phyloP scores from a whole-genome alignment of 2,329 filamentous ascomycete genomes.

The Cyanodermella asteris region DNA sequence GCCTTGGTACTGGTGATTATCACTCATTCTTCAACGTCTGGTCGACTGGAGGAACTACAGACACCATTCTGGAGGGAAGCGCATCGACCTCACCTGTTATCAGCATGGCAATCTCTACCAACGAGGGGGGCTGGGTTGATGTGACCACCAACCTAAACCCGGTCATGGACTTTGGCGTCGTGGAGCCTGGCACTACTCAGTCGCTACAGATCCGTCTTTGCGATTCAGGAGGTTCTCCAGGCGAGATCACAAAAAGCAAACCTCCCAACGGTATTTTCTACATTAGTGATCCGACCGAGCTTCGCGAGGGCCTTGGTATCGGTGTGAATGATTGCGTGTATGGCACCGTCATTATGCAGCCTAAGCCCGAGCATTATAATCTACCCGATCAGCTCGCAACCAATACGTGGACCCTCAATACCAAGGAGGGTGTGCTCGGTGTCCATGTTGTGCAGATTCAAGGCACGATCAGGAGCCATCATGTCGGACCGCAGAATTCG shows the following conservation, averaged over 20 bases:
- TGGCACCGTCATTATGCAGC: conserved; percentile 11
- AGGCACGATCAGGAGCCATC: conserved; percentile 14
- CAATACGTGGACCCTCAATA: conserved; percentile 23
- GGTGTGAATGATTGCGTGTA: conserved; percentile 11
- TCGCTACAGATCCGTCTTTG: conserved; percentile 6
- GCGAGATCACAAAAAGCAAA: conserved; percentile 3
- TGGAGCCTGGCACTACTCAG: conserved; percentile 3
- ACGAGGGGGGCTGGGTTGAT: conserved; percentile 6
- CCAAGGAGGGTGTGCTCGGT: conserved; percentile 20
- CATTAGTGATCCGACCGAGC: conserved; percentile 8
- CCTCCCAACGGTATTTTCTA: conserved; percentile 4
- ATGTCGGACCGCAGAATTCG: conserved; percentile 17
- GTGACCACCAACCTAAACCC: conserved; percentile 2
- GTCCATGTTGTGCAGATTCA: conserved; percentile 16
- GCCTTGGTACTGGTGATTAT: conserved; percentile 2
- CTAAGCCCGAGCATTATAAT: conserved; percentile 11
- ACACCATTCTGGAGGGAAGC: conserved; percentile 4
- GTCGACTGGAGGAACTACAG: conserved; percentile 2
- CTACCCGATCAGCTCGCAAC: conserved; percentile 8
- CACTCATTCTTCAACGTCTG: conserved; percentile 3
- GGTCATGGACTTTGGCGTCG: conserved; percentile 5
- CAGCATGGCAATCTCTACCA: conserved; percentile 5
- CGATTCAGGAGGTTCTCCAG: conserved; percentile 4
- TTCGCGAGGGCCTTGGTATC: conserved; percentile 12
- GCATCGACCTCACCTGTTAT: conserved; percentile 5